Conservation (phyloP, 2,329 filamentous ascomycete species). For the Raffaelea arxii region DNA sequence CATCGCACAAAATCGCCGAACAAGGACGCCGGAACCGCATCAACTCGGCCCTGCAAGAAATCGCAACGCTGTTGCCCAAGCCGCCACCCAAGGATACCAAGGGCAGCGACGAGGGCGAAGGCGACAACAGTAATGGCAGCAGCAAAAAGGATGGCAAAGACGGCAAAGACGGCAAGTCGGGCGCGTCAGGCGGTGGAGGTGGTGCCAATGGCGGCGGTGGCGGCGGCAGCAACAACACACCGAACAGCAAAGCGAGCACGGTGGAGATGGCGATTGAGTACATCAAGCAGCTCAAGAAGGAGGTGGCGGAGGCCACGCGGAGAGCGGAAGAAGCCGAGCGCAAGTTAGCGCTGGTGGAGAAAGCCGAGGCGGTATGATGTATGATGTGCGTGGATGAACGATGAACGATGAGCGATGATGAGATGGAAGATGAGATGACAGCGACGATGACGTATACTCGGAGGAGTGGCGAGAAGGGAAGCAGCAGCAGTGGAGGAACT, state of each 20-base stretch:
- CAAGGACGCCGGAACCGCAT: constrained; percentile 92
- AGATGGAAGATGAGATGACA: too few species aligned
- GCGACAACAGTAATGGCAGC: constrained; percentile 22
- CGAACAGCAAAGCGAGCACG: constrained; percentile 88
- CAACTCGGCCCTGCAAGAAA: constrained; percentile 85
- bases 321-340: constrained; percentile 57
- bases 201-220: constrained; percentile 39
- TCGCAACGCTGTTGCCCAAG: constrained; percentile 71
- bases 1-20: constrained; percentile 95
- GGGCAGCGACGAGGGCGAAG: constrained; percentile 1
- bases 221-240: constrained; percentile 26
- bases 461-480: too few species aligned
- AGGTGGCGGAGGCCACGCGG: constrained; percentile 55
- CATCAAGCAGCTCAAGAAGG: constrained; percentile 73
- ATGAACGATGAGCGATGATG: too few species aligned
- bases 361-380: too few species aligned
- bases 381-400: too few species aligned
- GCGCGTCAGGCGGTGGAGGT: too few species aligned
- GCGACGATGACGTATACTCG: too few species aligned
- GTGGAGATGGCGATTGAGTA: constrained; percentile 97
- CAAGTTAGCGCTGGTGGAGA: constrained; percentile 31
- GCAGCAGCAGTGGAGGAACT: too few species aligned
- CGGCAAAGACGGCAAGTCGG: constrained; percentile 80
- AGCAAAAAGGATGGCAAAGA: constrained; percentile 33
- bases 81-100: constrained; percentile 20